Evolutionary conservation across 768 basidiomycete species (phyloP).

Genomic region (Naganishia vishniacii): DNA sequence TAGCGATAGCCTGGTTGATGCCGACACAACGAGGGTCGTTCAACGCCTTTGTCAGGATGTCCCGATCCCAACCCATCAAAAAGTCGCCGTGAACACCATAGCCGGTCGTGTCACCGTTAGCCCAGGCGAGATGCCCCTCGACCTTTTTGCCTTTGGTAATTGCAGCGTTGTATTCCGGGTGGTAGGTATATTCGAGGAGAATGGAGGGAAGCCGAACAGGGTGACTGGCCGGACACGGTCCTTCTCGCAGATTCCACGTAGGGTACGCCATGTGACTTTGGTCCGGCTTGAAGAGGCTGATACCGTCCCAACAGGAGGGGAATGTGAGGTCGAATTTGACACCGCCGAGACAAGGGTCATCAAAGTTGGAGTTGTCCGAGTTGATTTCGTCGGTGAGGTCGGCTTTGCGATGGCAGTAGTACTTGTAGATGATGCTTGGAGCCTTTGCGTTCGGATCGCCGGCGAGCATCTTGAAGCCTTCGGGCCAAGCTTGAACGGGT

Average conservation of each 20-base stretch:
- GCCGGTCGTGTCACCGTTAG: slow-evolving; percentile 62
- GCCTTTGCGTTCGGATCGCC: slow-evolving; percentile 29
- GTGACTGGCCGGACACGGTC: slow-evolving; percentile 36
- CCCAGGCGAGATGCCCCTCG: slow-evolving; percentile 41
- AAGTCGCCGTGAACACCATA: slow-evolving; percentile 54
- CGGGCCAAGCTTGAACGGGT: slow-evolving; percentile 30
- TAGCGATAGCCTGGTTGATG: background rate
- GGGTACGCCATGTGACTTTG: slow-evolving; percentile 37
- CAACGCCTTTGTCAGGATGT: slow-evolving; percentile 58
- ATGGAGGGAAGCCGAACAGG: slow-evolving; percentile 44
- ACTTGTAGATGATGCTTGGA: background rate
- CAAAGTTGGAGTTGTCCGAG: slow-evolving; percentile 34
- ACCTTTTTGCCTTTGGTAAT: slow-evolving; percentile 20
- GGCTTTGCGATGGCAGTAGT: background rate
- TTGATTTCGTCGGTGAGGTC: background rate
- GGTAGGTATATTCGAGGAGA: slow-evolving; percentile 38
- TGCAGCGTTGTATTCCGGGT: slow-evolving; percentile 22
- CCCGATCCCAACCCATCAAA: slow-evolving; percentile 54
- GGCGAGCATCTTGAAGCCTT: slow-evolving; percentile 37
- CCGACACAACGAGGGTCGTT: slow-evolving; percentile 43
- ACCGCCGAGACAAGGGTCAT: slow-evolving; percentile 31
- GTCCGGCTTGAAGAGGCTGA: slow-evolving; percentile 39
- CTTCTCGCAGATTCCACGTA: slow-evolving; percentile 15
- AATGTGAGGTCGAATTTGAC: slow-evolving; percentile 38
- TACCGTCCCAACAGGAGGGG: slow-evolving; percentile 45